Evolutionary conservation across 345 rosid species (phyloP).

Genomic region (Gossypium mustelinum): DNA sequence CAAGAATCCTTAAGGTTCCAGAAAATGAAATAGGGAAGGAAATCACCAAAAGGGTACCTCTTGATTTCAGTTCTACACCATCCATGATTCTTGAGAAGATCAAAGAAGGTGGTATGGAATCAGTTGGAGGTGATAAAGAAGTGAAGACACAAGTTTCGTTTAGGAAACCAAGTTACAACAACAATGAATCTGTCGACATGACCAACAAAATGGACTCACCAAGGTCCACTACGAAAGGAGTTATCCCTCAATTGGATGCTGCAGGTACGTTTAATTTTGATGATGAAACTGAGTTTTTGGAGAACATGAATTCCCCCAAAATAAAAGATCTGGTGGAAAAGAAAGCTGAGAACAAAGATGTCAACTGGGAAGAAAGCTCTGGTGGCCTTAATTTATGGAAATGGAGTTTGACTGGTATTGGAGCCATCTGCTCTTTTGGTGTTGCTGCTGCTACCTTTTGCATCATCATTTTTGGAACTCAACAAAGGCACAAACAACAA

Average conservation of each 20-base stretch:
- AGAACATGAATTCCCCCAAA: conserved; percentile 37
- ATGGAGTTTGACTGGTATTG: conserved; percentile 74
- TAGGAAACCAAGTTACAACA: conserved; percentile 62
- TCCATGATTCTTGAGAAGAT: conserved; percentile 31
- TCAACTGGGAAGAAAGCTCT: conserved; percentile 34
- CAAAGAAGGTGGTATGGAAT: conserved; percentile 25
- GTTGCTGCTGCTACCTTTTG: conserved; percentile 86
- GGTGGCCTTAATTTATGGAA: conserved; percentile 66
- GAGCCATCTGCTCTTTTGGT: conserved; percentile 92
- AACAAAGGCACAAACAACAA: conserved; percentile 44
- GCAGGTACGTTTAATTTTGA: conserved; percentile 37
- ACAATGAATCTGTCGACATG: conserved; percentile 90
- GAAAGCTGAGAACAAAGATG: conserved; percentile 22
- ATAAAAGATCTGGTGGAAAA: conserved; percentile 20
- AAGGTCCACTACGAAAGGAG: conserved; percentile 35
- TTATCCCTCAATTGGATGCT: conserved; percentile 39
- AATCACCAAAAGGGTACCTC: conserved; percentile 20
- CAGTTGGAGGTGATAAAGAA: conserved; percentile 45
- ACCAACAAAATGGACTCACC: conserved; percentile 61
- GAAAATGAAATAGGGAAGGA: conserved; percentile 19
- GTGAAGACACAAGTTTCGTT: conserved; percentile 79
- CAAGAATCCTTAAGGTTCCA: conserved; percentile 22
- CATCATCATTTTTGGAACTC: conserved; percentile 57
- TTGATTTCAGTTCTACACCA: conserved; percentile 19
- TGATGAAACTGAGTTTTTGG: conserved; percentile 27